Percentiles rank a stretch among this genome's conserved stretches.
These are phyloP conservation scores for Kluyveromyces sp. DNA, from an alignment of 1,139 yeast species.

Conservation along the genomic window DNA sequence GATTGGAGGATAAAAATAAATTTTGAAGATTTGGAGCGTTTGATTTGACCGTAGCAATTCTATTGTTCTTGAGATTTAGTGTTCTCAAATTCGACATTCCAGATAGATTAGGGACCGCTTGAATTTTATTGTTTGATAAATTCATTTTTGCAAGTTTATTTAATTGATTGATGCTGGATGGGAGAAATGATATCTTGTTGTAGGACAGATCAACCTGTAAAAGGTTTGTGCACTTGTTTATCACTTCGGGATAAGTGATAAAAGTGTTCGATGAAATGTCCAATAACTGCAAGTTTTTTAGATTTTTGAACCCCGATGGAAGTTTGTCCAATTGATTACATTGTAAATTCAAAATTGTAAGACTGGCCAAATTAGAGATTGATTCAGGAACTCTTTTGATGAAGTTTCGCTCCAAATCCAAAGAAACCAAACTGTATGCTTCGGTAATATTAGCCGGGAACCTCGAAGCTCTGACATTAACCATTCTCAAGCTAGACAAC, in stretches of 20 bases:
- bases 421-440: conserved; percentile 58
- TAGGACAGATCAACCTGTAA: conserved; percentile 74
- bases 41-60: conserved; percentile 56
- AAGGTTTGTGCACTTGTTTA: conserved; percentile 56
- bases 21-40: conserved; percentile 63
- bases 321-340: conserved; percentile 64
- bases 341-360: conserved; percentile 55
- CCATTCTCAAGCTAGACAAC: conserved; percentile 58
- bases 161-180: conserved; percentile 56
- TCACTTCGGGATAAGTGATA: conserved; percentile 57
- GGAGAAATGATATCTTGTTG: conserved; percentile 58
- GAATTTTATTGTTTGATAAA: conserved; percentile 65
- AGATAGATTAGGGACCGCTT: conserved; percentile 42
- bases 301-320: conserved; percentile 55
- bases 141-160: conserved; percentile 59
- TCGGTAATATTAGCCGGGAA: conserved; percentile 71
- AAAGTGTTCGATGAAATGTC: conserved; percentile 81
- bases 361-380: conserved; percentile 45
- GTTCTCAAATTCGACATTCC: conserved; percentile 55
- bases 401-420: conserved; percentile 76
- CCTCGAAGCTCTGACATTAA: conserved; percentile 63
- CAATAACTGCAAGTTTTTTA: conserved; percentile 50
- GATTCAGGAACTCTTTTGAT: conserved; percentile 55
- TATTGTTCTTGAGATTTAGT: conserved; percentile 73
- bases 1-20: conserved; percentile 69